phyloP scores from a whole-genome alignment of 2,329 filamentous ascomycete genomes.

The Thelonectria discophora region DNA sequence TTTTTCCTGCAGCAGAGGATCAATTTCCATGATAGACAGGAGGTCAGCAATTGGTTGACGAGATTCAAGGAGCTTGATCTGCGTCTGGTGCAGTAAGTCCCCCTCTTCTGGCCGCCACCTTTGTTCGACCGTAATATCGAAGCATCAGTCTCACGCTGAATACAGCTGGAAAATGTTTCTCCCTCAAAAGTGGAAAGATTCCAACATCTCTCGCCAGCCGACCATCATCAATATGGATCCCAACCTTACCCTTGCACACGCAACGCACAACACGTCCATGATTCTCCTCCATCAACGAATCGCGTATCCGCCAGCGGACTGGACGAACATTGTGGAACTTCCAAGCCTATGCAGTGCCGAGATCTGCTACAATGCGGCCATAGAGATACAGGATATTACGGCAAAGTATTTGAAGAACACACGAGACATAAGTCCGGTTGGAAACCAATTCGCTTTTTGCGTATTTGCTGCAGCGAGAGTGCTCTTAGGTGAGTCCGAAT shows the following conservation, averaged over 20 bases:
- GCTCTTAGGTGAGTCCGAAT: slow-evolving; percentile 3
- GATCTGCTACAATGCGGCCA: slow-evolving; percentile 15
- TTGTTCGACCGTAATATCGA: neutral
- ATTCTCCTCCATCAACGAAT: slow-evolving; percentile 20
- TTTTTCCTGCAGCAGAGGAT: slow-evolving; percentile 54
- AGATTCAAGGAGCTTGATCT: slow-evolving; percentile 44
- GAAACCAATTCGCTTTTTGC: slow-evolving; percentile 18
- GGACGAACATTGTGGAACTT: slow-evolving; percentile 17
- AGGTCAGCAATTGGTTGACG: slow-evolving; percentile 52
- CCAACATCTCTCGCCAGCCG: slow-evolving; percentile 17
- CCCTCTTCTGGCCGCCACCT: neutral
- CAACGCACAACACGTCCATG: slow-evolving; percentile 20
- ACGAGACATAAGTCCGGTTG: slow-evolving; percentile 2
- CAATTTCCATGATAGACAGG: slow-evolving; percentile 46
- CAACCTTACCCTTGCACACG: slow-evolving; percentile 17
- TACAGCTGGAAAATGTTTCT: slow-evolving; percentile 25
- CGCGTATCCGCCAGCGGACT: slow-evolving; percentile 17
- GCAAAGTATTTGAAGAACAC: slow-evolving; percentile 22
- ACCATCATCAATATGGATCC: slow-evolving; percentile 19
- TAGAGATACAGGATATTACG: slow-evolving; percentile 18
- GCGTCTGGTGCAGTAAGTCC: slow-evolving; percentile 13
- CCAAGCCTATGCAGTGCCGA: slow-evolving; percentile 15
- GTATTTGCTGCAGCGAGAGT: slow-evolving; percentile 22
- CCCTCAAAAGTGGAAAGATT: slow-evolving; percentile 19
- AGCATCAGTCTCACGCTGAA: neutral